phyloP scores from a whole-genome alignment of 2,329 filamentous ascomycete species.

The Xylariaceae sp. region DNA sequence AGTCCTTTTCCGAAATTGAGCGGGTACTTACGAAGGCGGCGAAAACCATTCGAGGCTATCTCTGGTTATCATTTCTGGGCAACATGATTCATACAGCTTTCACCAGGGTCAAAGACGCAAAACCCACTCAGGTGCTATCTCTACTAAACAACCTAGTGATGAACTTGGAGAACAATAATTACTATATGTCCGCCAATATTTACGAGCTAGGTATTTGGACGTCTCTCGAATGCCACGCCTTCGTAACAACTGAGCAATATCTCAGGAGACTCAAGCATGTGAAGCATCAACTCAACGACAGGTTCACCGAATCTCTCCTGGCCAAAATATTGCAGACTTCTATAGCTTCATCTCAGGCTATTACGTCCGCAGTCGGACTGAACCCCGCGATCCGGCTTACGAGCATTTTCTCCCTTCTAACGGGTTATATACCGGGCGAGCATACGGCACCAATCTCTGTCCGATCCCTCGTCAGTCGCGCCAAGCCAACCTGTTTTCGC shows the following conservation, averaged over 20 bases:
- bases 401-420: slow-evolving; percentile 27
- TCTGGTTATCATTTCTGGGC: slow-evolving; percentile 11
- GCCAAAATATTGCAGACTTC: neutral
- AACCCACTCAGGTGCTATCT: slow-evolving; percentile 28
- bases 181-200: slow-evolving; percentile 28
- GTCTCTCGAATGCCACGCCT: slow-evolving; percentile 25
- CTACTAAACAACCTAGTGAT: slow-evolving; percentile 42
- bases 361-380: neutral
- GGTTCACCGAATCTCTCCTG: neutral
- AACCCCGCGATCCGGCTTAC: slow-evolving; percentile 9
- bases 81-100: slow-evolving; percentile 5
- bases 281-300: neutral
- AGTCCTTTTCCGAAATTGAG: slow-evolving; percentile 22
- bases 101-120: slow-evolving; percentile 6
- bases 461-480: slow-evolving; percentile 11
- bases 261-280: slow-evolving; percentile 1
- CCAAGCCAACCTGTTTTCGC: neutral
- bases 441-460: slow-evolving; percentile 1
- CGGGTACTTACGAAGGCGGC: slow-evolving; percentile 25
- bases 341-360: neutral
- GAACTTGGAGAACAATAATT: slow-evolving; percentile 29
- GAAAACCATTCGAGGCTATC: slow-evolving; percentile 21
- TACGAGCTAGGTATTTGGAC: slow-evolving; percentile 32
- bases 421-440: slow-evolving; percentile 22
- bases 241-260: slow-evolving; percentile 21